phyloP scores from a whole-genome alignment of 2,329 filamentous ascomycete genomes.

The Paraconiothyrium sp. region DNA sequence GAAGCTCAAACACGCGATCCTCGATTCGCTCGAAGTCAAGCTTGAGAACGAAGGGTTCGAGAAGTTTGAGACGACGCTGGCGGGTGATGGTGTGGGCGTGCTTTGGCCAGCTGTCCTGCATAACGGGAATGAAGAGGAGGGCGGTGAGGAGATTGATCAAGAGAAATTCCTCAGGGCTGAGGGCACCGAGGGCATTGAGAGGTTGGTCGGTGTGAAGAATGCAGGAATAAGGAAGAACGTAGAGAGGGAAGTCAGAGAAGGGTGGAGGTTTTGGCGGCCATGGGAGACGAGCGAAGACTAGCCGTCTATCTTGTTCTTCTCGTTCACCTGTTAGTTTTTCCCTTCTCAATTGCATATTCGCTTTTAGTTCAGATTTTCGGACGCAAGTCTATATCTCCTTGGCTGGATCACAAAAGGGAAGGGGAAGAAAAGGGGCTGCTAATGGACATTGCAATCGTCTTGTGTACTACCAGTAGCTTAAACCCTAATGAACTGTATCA shows the following conservation, averaged over 20 bases:
- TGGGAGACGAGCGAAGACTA: constrained; percentile 33
- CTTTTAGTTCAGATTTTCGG: constrained; percentile 7
- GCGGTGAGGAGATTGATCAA: constrained; percentile 91
- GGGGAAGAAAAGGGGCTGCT: not conserved
- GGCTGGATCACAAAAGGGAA: not conserved
- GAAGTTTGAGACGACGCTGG: constrained; percentile 88
- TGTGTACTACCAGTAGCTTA: not conserved
- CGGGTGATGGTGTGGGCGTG: constrained; percentile 92
- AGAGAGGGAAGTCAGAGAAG: constrained; percentile 47
- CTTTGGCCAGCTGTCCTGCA: constrained; percentile 91
- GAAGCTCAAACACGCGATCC: constrained; percentile 49
- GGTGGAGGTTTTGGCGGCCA: constrained; percentile 54
- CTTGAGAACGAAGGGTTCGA: constrained; percentile 72
- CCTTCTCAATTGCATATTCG: not conserved
- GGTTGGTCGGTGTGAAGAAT: constrained; percentile 76
- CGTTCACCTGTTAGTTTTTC: not conserved
- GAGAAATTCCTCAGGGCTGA: constrained; percentile 87
- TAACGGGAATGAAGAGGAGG: constrained; percentile 81
- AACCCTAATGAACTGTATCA: constrained; percentile 1
- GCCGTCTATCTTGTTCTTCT: not conserved
- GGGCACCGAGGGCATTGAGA: constrained; percentile 85
- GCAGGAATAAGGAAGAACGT: constrained; percentile 33
- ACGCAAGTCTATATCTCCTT: constrained; percentile 16
- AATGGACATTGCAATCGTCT: not conserved
- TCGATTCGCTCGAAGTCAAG: constrained; percentile 71